Percentiles rank a stretch among this genome's conserved stretches.
phyloP scores from a whole-genome alignment of 2,329 filamentous ascomycete genomes.

The Aspergillus terreus region DNA sequence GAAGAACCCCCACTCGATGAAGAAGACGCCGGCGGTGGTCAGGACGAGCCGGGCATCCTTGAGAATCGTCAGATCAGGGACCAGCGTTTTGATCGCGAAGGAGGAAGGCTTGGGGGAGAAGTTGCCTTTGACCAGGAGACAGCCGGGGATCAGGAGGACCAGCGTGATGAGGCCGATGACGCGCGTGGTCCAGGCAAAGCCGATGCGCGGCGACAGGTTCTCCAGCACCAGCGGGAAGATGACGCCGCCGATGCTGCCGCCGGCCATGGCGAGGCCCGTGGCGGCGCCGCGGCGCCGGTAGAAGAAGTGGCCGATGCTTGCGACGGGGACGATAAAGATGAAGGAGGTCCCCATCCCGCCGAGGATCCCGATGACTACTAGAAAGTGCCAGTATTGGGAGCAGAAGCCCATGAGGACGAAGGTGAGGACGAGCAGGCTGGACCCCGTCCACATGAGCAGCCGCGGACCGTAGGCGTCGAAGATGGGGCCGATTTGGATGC shows the following conservation, averaged over 20 bases:
- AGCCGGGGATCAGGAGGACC: constrained; percentile 25
- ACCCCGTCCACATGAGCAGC: constrained; percentile 18
- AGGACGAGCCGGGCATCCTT: constrained; percentile 13
- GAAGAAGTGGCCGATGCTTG: constrained; percentile 30
- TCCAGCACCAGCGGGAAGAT: constrained; percentile 31
- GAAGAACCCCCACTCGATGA: constrained; percentile 23
- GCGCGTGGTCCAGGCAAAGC: constrained; percentile 34
- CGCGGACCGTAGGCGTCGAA: constrained; percentile 29
- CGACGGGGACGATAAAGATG: constrained; percentile 31
- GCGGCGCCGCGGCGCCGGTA: constrained; percentile 27
- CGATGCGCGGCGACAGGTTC: constrained; percentile 22
- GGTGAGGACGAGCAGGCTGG: constrained; percentile 12
- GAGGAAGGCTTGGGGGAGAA: constrained; percentile 8
- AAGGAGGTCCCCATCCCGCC: constrained; percentile 37
- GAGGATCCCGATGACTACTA: constrained; percentile 38
- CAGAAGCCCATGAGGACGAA: constrained; percentile 10
- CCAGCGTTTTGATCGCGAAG: constrained; percentile 9
- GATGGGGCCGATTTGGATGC: constrained; percentile 26
- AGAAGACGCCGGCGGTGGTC: constrained; percentile 18
- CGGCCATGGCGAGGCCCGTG: constrained; percentile 31
- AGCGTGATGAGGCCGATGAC: constrained; percentile 35
- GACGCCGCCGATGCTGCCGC: constrained; percentile 29
- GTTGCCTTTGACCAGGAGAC: constrained; percentile 11
- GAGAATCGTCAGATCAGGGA: constrained; percentile 19
- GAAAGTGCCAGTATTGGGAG: constrained; percentile 41